Percentiles rank a stretch among this genome's conserved stretches.
phyloP scores from a whole-genome alignment of 176 grass and related monocot genomes.

The Oryza rufipogon region DNA sequence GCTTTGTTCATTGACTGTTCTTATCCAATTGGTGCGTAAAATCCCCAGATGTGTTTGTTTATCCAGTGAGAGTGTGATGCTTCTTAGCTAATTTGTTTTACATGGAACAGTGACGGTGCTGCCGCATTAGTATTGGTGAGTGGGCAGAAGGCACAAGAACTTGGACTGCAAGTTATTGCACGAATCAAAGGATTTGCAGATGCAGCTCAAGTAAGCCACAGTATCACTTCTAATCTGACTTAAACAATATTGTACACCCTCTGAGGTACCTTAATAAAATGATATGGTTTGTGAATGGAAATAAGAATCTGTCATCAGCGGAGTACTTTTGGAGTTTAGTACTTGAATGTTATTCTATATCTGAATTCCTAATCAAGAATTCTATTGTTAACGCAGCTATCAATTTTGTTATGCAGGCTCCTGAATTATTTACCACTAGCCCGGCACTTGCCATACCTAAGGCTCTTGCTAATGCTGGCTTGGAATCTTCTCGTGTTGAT shows the following conservation, averaged over 20 bases:
- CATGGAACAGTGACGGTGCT: constrained; percentile 63
- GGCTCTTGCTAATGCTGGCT: constrained; percentile 69
- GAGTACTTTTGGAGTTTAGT: not conserved
- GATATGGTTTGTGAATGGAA: not conserved
- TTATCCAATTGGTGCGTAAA: not conserved
- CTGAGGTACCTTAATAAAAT: not conserved
- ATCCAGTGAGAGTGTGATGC: not conserved
- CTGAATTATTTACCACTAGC: constrained; percentile 87
- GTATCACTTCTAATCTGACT: not conserved
- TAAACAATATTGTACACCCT: not conserved
- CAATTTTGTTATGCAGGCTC: constrained; percentile 52
- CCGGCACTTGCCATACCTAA: constrained; percentile 94
- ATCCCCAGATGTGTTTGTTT: not conserved
- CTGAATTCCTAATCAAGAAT: not conserved
- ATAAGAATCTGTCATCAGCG: not conserved
- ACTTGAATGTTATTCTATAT: not conserved
- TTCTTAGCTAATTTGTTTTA: constrained; percentile 33
- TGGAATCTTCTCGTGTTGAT: constrained; percentile 80
- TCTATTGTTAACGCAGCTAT: not conserved
- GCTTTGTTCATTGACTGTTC: not conserved
- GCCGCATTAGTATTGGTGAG: constrained; percentile 82
- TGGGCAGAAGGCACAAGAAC: constrained; percentile 77
- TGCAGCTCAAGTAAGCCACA: constrained; percentile 75
- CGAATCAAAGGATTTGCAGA: constrained; percentile 87
- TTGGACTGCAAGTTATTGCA: constrained; percentile 78